Evolutionary conservation across 768 basidiomycete species (phyloP).

Genomic region (Hygrocybe punicea): DNA sequence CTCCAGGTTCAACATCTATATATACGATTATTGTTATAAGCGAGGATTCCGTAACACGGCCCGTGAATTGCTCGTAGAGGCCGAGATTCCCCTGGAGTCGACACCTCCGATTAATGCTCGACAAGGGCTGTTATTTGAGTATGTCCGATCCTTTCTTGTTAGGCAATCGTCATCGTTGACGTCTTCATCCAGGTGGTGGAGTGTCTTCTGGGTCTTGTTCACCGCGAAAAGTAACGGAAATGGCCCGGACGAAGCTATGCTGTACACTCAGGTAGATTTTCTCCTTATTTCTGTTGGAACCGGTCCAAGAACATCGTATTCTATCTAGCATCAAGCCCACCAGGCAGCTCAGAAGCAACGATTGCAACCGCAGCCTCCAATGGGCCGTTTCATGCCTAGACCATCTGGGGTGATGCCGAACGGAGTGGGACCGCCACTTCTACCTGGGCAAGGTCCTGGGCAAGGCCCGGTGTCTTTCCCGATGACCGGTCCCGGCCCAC

Average conservation of each 20-base stretch:
- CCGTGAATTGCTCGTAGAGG: conserved; percentile 60
- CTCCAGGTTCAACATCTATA: conserved; percentile 84
- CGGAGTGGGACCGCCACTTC: conserved; percentile 3
- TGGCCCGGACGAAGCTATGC: conserved; percentile 66
- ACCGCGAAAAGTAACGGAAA: conserved; percentile 69
- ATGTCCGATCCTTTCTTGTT: conserved; percentile 33
- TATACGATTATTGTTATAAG: conserved; percentile 80
- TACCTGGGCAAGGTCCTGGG: conserved; percentile 12
- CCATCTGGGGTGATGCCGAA: conserved; percentile 7
- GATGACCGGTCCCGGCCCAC: conserved; percentile 38
- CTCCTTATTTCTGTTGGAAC: conserved; percentile 24
- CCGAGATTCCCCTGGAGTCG: conserved; percentile 59
- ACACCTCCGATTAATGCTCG: conserved; percentile 77
- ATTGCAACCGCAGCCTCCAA: conserved; percentile 22
- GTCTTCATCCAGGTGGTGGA: conserved; percentile 67
- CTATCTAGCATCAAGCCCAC: conserved; percentile 26
- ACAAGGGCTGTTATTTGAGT: conserved; percentile 84
- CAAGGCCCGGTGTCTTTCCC: conserved; percentile 20
- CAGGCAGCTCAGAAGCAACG: conserved; percentile 30
- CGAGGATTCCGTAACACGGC: conserved; percentile 76
- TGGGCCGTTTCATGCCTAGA: conserved; percentile 6
- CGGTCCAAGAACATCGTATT: not conserved
- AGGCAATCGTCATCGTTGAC: conserved; percentile 5
- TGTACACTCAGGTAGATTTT: conserved; percentile 62
- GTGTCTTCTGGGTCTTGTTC: conserved; percentile 84